Conservation (phyloP, 148 eudicot genomes). For the Fagopyrum homotropicum region DNA sequence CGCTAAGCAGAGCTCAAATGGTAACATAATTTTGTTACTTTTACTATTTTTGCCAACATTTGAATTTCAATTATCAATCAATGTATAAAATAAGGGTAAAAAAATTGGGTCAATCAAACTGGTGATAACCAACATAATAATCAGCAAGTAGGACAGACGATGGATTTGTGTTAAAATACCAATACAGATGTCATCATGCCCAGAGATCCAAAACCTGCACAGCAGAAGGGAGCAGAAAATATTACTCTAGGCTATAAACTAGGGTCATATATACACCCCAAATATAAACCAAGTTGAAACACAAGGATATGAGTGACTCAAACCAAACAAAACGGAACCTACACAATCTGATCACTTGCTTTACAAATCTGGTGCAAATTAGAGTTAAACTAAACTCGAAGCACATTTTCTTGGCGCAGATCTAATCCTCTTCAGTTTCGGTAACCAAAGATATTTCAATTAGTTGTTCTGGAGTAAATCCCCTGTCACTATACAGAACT, state of each 20-base stretch:
- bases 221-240: background rate
- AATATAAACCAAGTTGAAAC: background rate
- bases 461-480: background rate
- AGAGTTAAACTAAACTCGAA: background rate
- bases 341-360: background rate
- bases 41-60: no score
- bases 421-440: background rate
- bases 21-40: no score
- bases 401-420: background rate
- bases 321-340: background rate
- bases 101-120: background rate
- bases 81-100: no score
- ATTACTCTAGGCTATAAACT: background rate
- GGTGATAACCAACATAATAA: background rate
- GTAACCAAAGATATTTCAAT: background rate
- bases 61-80: no score
- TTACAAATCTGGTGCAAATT: background rate
- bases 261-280: background rate
- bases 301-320: background rate
- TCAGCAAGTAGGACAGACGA: background rate
- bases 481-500: background rate
- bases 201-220: constrained; percentile 68
- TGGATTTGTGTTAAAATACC: constrained; percentile 28
- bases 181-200: constrained; percentile 70
- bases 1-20: background rate